Base-by-base conservation (phyloP, 1,284 basidiomycete genomes). In the Stygiomarasmius scandens region DNA sequence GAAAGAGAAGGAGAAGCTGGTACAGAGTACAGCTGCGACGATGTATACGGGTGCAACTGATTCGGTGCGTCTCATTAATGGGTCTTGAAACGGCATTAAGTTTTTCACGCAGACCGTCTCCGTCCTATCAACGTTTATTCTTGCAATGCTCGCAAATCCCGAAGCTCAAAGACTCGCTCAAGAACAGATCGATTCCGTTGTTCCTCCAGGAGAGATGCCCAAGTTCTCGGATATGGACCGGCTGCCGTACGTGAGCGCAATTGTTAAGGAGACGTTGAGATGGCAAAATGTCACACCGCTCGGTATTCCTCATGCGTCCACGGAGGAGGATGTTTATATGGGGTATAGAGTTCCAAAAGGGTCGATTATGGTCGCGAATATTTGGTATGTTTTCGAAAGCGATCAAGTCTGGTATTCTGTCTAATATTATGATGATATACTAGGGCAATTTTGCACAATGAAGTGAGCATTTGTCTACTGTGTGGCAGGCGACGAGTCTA, bases 21-120 rank as follows among this genome's bases (percentile, higher is more conserved):
- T 77, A 50, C 74, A 77, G 47, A 69, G 69, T 1, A 72, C 74
- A 11, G 76, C 72, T 1, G 73, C 73, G 5, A 75, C 76, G 2
- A 66, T 77, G 22, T 78, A 77, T 55, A 56, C 58, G 38, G 60
- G 60, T 23, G 60, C 32, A 6, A 59, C 60, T 19, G 60, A 61
- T 52, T 75, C 75, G 3, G 47, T 55, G 38, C 23, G 71, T 68
- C 5, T 53, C 23, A 44, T 48, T 48, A 16, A 41, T 44, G 8
- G 12, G 12, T 12, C 29, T 29, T 44, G 27, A n/a, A n/a, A n/a
- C n/a, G n/a, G n/a, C n/a, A n/a, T n/a, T n/a, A n/a, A n/a, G n/a
- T 19, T 16, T 24, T 29, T 16, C 9, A n/a, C 10, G 43, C n/a
- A 67, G 65, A 67, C 64, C 14, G 58, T 63, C 10, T 63, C 63